A percentile compares a stretch with the other conserved stretches of the same genome.
Conservation (phyloP, 2,329 filamentous ascomycete species). For the Pestalotiopsis sp. region DNA sequence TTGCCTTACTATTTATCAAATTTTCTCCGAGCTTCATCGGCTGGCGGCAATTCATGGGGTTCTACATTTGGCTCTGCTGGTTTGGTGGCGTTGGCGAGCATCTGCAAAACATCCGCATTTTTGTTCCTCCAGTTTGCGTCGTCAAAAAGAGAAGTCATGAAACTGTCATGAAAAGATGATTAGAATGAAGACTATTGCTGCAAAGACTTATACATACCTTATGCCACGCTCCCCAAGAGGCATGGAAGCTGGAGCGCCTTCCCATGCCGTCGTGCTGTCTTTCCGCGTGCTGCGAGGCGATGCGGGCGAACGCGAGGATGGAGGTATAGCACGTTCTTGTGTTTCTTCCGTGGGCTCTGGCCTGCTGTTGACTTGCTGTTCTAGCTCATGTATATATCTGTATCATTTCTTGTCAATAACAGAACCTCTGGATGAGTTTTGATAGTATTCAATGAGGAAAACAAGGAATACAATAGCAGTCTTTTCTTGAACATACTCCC, state of each 20-base stretch:
- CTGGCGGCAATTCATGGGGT: conserved; percentile 15
- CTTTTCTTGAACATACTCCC: conserved; percentile 20
- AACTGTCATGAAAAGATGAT: neutral
- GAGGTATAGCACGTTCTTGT: conserved; percentile 1
- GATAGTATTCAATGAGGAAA: too few relatives aligned
- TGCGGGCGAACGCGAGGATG: conserved; percentile 13
- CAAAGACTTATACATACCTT: conserved; percentile 15
- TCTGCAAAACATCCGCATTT: conserved; percentile 17
- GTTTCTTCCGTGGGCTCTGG: neutral
- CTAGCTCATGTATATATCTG: conserved; percentile 28
- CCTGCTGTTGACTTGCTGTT: conserved; percentile 23
- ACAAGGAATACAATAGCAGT: too few relatives aligned
- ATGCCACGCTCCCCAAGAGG: conserved; percentile 4
- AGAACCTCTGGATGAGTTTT: too few relatives aligned
- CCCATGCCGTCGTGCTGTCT: neutral
- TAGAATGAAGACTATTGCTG: too few relatives aligned
- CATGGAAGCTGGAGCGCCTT: neutral
- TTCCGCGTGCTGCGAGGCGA: conserved; percentile 16
- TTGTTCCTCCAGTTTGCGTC: conserved; percentile 20
- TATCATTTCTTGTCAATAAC: too few relatives aligned
- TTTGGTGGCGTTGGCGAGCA: conserved; percentile 13
- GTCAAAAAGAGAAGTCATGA: conserved; percentile 16
- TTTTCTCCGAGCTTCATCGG: conserved; percentile 14
- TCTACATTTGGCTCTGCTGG: conserved; percentile 11
- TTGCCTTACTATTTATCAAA: conserved; percentile 21